Evolutionary conservation across 2,329 filamentous ascomycete species (phyloP), one percentile per base, ranked within the genome.

Genomic region (Pezicula rhizophila): DNA sequence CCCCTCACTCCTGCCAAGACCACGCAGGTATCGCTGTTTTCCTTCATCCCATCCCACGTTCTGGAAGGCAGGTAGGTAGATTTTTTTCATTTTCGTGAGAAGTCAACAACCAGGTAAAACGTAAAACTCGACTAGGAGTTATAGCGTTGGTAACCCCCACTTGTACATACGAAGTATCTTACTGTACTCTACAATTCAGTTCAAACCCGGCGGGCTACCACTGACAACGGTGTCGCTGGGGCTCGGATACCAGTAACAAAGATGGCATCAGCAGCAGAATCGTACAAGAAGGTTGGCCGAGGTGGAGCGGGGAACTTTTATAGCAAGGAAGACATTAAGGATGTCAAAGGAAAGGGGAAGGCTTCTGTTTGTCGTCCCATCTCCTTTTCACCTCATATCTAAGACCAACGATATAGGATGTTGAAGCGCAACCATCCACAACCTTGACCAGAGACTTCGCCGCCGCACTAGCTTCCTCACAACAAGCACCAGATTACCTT

Each of bases 231-330:
- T 10, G 11, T 31, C 28, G 28, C 5, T 11, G 28, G 28, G 8
- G 15, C 14, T 8, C 11, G 11, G 23, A 17, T 41, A 45, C 23
- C 2, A 23, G 5, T 17, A 25, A 46, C 14, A 8, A 33, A n/a
- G 17, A 44, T 23, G 25, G 31, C 47, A 49, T 38, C 11, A 25
- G 57, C 55, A 52, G 46, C 54, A 31, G 56, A 61, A 48, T 26
- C 63, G 57, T 65, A 64, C 59, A 61, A 61, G 60, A 50, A 76
- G 76, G 57, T 75, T 38, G 81, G 82, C 48, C 77, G 82, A 43
- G 82, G 82, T 47, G 82, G 82, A 44, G 80, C 80, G 5, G 82
- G 82, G 46, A 85, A 85, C 65, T 82, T 76, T 63, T 75, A 74
- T 59, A 70, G 70, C 59, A 71, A 75, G 53, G 70, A 75, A 55